Conservation (phyloP, 2,329 filamentous ascomycete genomes). For the Arthrinium phaeospermum region DNA sequence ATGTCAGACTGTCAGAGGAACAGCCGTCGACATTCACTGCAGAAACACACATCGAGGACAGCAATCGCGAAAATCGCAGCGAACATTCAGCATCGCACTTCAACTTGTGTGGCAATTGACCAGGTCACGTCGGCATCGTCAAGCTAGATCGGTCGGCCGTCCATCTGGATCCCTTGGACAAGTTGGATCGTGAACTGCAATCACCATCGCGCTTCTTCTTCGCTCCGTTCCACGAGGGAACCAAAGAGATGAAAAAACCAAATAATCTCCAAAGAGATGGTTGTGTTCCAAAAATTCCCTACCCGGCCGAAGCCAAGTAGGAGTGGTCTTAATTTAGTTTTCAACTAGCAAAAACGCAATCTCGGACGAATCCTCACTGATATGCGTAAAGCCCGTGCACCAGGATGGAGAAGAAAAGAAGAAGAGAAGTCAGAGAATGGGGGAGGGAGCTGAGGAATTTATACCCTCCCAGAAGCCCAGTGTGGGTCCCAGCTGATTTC, state of each 20-base stretch:
- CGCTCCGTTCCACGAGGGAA: constrained; percentile 50
- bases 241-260: constrained; percentile 58
- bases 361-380: constrained; percentile 89
- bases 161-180: not conserved
- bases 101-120: not conserved
- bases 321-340: constrained; percentile 84
- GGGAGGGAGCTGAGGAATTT: constrained; percentile 2
- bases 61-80: no score
- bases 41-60: not conserved
- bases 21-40: not conserved
- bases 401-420: constrained; percentile 58
- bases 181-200: not conserved
- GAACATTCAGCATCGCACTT: not conserved
- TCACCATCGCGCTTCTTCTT: constrained; percentile 51
- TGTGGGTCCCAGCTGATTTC: not conserved
- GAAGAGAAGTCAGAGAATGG: constrained; percentile 29
- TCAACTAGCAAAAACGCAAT: constrained; percentile 89
- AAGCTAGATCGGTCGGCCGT: not conserved
- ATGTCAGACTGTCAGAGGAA: not conserved
- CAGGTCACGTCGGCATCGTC: not conserved
- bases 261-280: constrained; percentile 40
- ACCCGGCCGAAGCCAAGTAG: constrained; percentile 70
- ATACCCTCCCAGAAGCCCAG: not conserved
- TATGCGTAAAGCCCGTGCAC: constrained; percentile 82
- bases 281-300: constrained; percentile 79